Percentiles rank a stretch among this genome's conserved stretches.
Evolutionary conservation across 257 asterid species (phyloP).

Genomic region (Sherardia arvensis): DNA sequence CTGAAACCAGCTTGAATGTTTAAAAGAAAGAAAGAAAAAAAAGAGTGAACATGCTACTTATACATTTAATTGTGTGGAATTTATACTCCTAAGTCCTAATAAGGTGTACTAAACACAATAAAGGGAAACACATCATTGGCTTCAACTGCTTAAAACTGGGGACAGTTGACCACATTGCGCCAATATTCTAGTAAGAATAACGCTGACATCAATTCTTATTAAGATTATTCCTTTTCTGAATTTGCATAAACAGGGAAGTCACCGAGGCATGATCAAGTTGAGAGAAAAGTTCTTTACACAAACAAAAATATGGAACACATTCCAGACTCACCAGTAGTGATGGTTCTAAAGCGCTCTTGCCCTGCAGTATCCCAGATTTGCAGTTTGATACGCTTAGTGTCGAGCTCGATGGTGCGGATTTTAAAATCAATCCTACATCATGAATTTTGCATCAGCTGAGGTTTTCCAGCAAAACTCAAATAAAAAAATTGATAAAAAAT

Average conservation of each 20-base stretch:
- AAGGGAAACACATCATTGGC: background rate
- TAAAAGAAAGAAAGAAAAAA: background rate
- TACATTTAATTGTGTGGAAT: background rate
- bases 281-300: background rate
- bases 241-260: background rate
- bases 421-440: conserved; percentile 29
- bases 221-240: too few species aligned
- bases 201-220: too few species aligned
- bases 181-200: background rate
- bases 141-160: background rate
- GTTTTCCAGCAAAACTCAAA: background rate
- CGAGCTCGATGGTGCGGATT: conserved; percentile 38
- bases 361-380: conserved; percentile 37
- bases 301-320: background rate
- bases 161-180: background rate
- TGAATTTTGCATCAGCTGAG: background rate
- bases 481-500: background rate
- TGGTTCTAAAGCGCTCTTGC: conserved; percentile 35
- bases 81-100: background rate
- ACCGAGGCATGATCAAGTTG: background rate
- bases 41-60: background rate
- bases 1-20: background rate
- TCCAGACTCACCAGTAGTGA: conserved; percentile 29
- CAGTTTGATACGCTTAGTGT: conserved; percentile 27
- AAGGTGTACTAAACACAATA: background rate